phyloP scores from a whole-genome alignment of 2,329 filamentous ascomycete species.

The Bertia moriformis region DNA sequence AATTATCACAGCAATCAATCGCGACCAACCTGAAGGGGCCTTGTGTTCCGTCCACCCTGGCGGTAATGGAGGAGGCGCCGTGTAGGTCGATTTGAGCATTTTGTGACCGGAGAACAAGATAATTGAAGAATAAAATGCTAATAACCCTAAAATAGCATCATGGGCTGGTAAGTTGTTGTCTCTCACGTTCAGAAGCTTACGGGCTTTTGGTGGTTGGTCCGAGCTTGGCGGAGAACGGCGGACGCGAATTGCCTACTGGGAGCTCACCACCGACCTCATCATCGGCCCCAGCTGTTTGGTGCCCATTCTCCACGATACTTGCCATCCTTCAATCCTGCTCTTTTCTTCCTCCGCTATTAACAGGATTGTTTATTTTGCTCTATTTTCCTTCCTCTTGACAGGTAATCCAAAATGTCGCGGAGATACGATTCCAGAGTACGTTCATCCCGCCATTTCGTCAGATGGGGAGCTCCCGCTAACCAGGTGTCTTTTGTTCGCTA shows the following conservation, averaged over 20 bases:
- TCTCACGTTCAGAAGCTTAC: neutral
- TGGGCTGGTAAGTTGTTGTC: no score
- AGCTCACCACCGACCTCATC: neutral
- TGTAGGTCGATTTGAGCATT: slow-evolving; percentile 35
- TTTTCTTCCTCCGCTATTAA: no score
- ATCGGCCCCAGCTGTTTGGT: neutral
- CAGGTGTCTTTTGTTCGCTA: slow-evolving; percentile 19
- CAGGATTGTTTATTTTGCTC: no score
- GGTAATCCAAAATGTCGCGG: slow-evolving; percentile 36
- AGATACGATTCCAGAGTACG: slow-evolving; percentile 48
- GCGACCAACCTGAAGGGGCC: slow-evolving; percentile 34
- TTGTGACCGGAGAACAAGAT: no score
- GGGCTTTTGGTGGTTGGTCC: neutral
- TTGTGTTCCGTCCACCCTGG: slow-evolving; percentile 46
- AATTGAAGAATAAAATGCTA: no score
- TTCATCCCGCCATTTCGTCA: slow-evolving; percentile 1
- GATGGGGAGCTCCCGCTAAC: neutral
- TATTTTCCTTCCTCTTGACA: neutral
- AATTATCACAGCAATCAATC: slow-evolving; percentile 2
- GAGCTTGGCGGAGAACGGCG: neutral
- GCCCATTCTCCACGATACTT: neutral
- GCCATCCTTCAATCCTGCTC: neutral
- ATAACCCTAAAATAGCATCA: no score
- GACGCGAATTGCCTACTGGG: neutral
- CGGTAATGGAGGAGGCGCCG: slow-evolving; percentile 25